A percentile compares a stretch with the other conserved stretches of the same genome.
Evolutionary conservation across 2,329 filamentous ascomycete species (phyloP).

Genomic region (Dothideomycetidae sp.): DNA sequence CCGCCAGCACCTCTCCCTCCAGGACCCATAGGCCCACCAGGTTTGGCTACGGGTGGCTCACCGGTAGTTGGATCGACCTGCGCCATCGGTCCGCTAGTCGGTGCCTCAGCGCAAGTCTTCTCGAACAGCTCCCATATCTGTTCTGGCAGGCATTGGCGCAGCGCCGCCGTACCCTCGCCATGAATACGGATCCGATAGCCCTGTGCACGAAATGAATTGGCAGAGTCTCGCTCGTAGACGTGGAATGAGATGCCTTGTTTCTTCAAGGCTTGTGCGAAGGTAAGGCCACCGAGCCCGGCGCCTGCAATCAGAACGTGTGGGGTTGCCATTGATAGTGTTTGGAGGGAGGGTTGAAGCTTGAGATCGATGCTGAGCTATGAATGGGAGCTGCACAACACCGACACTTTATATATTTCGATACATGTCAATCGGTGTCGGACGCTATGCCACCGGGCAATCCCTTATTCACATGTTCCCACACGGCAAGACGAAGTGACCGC

Average conservation of each 20-base stretch:
- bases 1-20: slow-evolving; percentile 12
- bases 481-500: too few relatives aligned
- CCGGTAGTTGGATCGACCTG: slow-evolving; percentile 11
- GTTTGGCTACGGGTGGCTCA: too few relatives aligned
- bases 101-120: slow-evolving; percentile 12
- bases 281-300: slow-evolving; percentile 17
- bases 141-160: slow-evolving; percentile 12
- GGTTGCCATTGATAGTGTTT: too few relatives aligned
- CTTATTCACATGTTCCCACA: too few relatives aligned
- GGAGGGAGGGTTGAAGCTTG: too few relatives aligned
- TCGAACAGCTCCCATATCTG: slow-evolving; percentile 14
- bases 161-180: slow-evolving; percentile 14
- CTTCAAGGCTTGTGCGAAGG: slow-evolving; percentile 17
- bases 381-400: too few relatives aligned
- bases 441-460: too few relatives aligned
- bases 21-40: too few relatives aligned
- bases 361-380: too few relatives aligned
- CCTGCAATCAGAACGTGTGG: slow-evolving; percentile 18
- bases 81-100: slow-evolving; percentile 13
- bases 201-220: slow-evolving; percentile 14
- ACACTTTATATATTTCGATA: too few relatives aligned
- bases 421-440: too few relatives aligned
- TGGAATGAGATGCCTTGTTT: slow-evolving; percentile 14
- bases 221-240: slow-evolving; percentile 16
- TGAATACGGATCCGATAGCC: slow-evolving; percentile 16